Evolutionary conservation across 768 basidiomycete genomes (phyloP), one percentile per base, ranked within the genome.

Genomic region (Boletus vermiculosoides): DNA sequence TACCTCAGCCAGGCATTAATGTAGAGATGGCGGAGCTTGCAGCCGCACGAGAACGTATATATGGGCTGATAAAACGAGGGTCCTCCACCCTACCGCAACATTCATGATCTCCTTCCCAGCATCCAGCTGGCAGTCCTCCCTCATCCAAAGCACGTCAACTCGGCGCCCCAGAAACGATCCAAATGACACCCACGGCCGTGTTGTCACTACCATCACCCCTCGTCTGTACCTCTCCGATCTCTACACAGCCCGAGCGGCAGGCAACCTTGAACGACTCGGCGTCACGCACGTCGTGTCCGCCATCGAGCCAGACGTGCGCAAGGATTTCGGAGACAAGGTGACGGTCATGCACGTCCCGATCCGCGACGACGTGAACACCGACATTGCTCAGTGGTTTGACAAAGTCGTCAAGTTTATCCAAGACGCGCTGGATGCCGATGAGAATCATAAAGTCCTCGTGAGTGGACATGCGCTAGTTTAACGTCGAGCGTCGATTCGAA

Each of bases 251-350:
- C 69, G 68, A 25, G 71, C 83, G 64, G 68, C 67, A 12, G 74
- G 76, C 5, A 76, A 77, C 54, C 74, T 90, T n/a, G 56, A 62
- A 12, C 71, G 71, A 22, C 78, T 89, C 7, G 86, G 86, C 13
- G 82, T 90, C 60, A 92, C 90, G 1, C 90, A 92, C 72, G 74
- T 92, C 57, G 70, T 92, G 28, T 87, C 85, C 25, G 79, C 86
- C 33, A 58, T 90, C 45, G 87, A 90, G 54, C 60, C 72, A 36
- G 72, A 72, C 20, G 25, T 70, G 40, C 50, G 61, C 39, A 54
- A 46, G 45, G 61, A 62, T 11, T 69, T 74, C 22, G 65, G 63
- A 10, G 50, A 55, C 15, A 54, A 22, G 2, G 77, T 88, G 54
- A 69, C 72, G 22, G 73, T 65, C 23, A 69, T 91, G 57, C 85